A percentile compares a stretch with the other conserved stretches of the same genome.
phyloP scores from a whole-genome alignment of 495 filamentous ascomycete species.

The Aspergillus nanangensis region DNA sequence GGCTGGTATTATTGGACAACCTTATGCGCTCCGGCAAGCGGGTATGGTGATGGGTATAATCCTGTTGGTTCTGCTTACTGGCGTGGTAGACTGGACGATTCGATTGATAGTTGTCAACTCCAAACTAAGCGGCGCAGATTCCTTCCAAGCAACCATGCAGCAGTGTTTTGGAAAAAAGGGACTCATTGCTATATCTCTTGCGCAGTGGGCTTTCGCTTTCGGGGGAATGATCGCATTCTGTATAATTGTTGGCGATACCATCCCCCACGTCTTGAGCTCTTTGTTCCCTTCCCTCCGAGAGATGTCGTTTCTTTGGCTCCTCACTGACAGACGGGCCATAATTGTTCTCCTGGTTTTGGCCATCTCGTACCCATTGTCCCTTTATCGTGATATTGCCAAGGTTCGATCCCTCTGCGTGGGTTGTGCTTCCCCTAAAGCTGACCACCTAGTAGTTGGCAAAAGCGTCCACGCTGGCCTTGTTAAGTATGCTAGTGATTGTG shows the following conservation, averaged over 20 bases:
- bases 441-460: constrained; percentile 71
- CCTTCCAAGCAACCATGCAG: constrained; percentile 92
- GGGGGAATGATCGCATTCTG: constrained; percentile 98
- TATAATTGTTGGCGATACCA: constrained; percentile 93
- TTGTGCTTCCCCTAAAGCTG: constrained; percentile 9
- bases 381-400: constrained; percentile 97
- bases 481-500: constrained; percentile 89
- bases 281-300: constrained; percentile 71
- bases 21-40: constrained; percentile 89
- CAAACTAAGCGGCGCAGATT: constrained; percentile 86
- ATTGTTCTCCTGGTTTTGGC: constrained; percentile 82
- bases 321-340: constrained; percentile 74
- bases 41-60: constrained; percentile 76
- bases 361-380: constrained; percentile 84
- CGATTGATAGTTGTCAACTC: constrained; percentile 93
- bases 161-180: constrained; percentile 86
- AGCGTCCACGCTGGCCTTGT: constrained; percentile 83
- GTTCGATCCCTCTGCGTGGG: constrained; percentile 35
- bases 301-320: constrained; percentile 72
- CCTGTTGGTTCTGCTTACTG: constrained; percentile 71
- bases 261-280: constrained; percentile 81
- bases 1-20: constrained; percentile 95
- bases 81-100: constrained; percentile 94
- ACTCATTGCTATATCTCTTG: constrained; percentile 80
- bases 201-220: constrained; percentile 98